Evolutionary conservation across 2,329 filamentous ascomycete species (phyloP).

Genomic region (Trichoderma harzianum): DNA sequence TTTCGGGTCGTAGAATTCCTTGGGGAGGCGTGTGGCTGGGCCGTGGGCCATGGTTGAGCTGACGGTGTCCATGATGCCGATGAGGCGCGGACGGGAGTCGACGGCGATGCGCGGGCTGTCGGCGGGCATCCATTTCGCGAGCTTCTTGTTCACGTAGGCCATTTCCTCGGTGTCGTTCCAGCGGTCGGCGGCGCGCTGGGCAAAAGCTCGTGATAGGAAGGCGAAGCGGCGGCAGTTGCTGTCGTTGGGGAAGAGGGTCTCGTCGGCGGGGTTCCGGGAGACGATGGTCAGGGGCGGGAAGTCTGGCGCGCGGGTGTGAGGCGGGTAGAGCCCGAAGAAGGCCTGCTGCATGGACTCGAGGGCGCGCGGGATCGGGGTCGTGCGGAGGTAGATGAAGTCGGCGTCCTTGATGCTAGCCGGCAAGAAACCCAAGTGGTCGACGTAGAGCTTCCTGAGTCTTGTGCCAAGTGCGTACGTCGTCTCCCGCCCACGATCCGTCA

Average conservation of each 20-base stretch:
- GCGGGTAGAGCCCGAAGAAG: slow-evolving; percentile 72
- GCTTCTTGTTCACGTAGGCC: slow-evolving; percentile 72
- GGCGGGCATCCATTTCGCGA: slow-evolving; percentile 83
- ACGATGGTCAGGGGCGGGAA: slow-evolving; percentile 65
- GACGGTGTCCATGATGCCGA: slow-evolving; percentile 90
- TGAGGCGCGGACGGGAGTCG: slow-evolving; percentile 78
- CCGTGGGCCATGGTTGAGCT: slow-evolving; percentile 81
- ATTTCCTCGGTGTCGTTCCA: slow-evolving; percentile 81
- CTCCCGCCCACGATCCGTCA: slow-evolving; percentile 71
- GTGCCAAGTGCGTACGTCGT: slow-evolving; percentile 68
- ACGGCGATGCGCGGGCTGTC: slow-evolving; percentile 68
- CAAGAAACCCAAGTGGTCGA: slow-evolving; percentile 71
- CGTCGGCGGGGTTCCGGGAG: slow-evolving; percentile 61
- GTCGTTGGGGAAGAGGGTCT: slow-evolving; percentile 80
- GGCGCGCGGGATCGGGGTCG: slow-evolving; percentile 71
- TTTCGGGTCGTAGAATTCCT: slow-evolving; percentile 81
- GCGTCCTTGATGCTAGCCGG: slow-evolving; percentile 54
- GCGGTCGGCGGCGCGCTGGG: slow-evolving; percentile 64
- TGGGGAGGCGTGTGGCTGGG: slow-evolving; percentile 71
- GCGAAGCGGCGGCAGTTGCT: slow-evolving; percentile 69
- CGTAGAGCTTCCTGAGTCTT: slow-evolving; percentile 67
- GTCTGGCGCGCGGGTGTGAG: slow-evolving; percentile 37
- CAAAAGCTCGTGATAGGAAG: slow-evolving; percentile 66
- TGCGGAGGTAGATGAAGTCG: slow-evolving; percentile 67
- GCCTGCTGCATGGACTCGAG: slow-evolving; percentile 75